These are phyloP conservation scores for Pichia sp. DNA, from an alignment of 1,139 yeast species.

Conservation along the genomic window DNA sequence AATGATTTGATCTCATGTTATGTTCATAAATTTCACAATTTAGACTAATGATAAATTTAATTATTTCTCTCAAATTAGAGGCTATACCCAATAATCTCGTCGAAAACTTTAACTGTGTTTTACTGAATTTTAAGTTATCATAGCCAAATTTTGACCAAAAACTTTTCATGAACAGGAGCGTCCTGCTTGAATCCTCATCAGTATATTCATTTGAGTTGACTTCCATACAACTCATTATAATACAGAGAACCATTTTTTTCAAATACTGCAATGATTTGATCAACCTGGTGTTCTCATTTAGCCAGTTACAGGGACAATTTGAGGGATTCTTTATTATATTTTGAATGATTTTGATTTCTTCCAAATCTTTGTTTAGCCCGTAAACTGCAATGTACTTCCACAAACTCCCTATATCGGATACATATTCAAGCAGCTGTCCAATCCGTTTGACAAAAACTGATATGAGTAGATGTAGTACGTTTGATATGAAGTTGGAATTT, in stretches of 20 bases:
- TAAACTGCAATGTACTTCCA: constrained; percentile 9
- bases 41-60: constrained; percentile 6
- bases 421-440: constrained; percentile 1
- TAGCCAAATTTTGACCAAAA: constrained; percentile 8
- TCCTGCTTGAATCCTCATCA: not conserved
- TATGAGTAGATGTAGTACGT: constrained; percentile 7
- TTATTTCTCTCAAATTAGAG: constrained; percentile 9
- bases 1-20: not conserved
- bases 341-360: constrained; percentile 7
- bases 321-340: constrained; percentile 4
- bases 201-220: not conserved
- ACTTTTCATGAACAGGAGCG: constrained; percentile 1
- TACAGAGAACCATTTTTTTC: constrained; percentile 5
- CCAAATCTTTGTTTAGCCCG: constrained; percentile 7
- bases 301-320: constrained; percentile 8
- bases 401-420: constrained; percentile 1
- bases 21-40: constrained; percentile 3
- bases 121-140: constrained; percentile 1
- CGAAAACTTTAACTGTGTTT: constrained; percentile 4
- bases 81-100: constrained; percentile 14
- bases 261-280: constrained; percentile 4
- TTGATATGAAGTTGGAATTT: constrained; percentile 4
- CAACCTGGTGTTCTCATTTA: constrained; percentile 6
- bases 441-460: constrained; percentile 5
- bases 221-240: constrained; percentile 9